Percentiles rank a stretch among this genome's conserved stretches.
Conservation (phyloP, 352 stramenopile genomes). For the Globisporangium yorkense region DNA sequence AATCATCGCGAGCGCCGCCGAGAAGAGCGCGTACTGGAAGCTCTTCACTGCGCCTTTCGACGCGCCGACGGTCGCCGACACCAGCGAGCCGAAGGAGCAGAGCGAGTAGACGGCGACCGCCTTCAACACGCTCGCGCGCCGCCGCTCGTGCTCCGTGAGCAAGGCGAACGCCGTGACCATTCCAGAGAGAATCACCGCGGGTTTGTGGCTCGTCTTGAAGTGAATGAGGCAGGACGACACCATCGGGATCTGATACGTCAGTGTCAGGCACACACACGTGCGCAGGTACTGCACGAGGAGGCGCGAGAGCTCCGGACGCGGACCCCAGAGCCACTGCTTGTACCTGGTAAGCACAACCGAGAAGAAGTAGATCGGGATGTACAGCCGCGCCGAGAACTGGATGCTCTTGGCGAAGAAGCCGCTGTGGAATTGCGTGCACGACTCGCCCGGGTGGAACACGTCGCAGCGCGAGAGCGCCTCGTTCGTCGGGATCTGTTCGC, state of each 20-base stretch:
- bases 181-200: constrained; percentile 30
- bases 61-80: constrained; percentile 17
- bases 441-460: constrained; percentile 44
- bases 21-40: constrained; percentile 36
- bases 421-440: constrained; percentile 41
- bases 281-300: constrained; percentile 45
- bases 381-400: constrained; percentile 35
- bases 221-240: constrained; percentile 41
- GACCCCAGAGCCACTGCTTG: constrained; percentile 56
- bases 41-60: constrained; percentile 14
- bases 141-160: constrained; percentile 42
- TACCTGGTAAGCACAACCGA: constrained; percentile 47
- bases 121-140: constrained; percentile 50
- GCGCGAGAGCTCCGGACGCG: constrained; percentile 28
- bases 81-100: constrained; percentile 23
- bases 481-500: constrained; percentile 38
- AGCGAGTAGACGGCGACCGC: constrained; percentile 49
- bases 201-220: constrained; percentile 21
- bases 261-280: constrained; percentile 50
- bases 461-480: constrained; percentile 40
- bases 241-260: constrained; percentile 56
- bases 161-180: constrained; percentile 37
- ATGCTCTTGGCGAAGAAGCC: constrained; percentile 33
- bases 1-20: constrained; percentile 33
- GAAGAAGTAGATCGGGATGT: constrained; percentile 61